Conservation (phyloP, 2,329 filamentous ascomycete species). For the Botrytis hyacinthi region DNA sequence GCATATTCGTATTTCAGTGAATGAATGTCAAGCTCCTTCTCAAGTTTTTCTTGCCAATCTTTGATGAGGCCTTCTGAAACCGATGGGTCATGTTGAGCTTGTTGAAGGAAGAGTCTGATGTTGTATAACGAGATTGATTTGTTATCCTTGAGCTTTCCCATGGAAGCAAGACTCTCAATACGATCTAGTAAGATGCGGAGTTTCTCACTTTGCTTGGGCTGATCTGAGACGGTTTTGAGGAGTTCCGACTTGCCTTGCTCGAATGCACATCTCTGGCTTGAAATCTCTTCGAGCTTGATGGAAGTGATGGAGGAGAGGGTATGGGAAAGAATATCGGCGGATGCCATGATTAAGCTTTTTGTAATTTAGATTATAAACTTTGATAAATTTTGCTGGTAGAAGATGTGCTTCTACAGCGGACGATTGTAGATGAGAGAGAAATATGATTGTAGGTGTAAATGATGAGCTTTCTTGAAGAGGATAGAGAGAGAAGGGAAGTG, state of each 20-base stretch:
- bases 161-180: slow-evolving; percentile 39
- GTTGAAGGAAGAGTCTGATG: slow-evolving; percentile 50
- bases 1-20: slow-evolving; percentile 54
- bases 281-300: slow-evolving; percentile 55
- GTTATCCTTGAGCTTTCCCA: slow-evolving; percentile 33
- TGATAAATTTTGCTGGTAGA: background rate
- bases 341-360: slow-evolving; percentile 36
- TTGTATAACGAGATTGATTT: slow-evolving; percentile 36
- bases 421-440: background rate
- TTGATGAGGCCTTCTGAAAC: slow-evolving; percentile 47
- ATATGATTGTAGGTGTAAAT: background rate
- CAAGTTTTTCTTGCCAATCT: slow-evolving; percentile 48
- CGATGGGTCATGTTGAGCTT: slow-evolving; percentile 51
- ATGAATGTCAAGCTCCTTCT: slow-evolving; percentile 47
- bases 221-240: slow-evolving; percentile 37
- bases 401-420: background rate
- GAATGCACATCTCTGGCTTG: slow-evolving; percentile 49
- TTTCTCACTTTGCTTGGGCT: slow-evolving; percentile 37
- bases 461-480: background rate
- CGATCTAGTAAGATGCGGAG: slow-evolving; percentile 41
- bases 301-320: slow-evolving; percentile 54
- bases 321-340: slow-evolving; percentile 46
- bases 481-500: background rate
- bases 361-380: background rate
- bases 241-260: slow-evolving; percentile 46